Base-by-base conservation (phyloP, 1,139 yeast species). In the Meyerozyma guilliermondii region DNA sequence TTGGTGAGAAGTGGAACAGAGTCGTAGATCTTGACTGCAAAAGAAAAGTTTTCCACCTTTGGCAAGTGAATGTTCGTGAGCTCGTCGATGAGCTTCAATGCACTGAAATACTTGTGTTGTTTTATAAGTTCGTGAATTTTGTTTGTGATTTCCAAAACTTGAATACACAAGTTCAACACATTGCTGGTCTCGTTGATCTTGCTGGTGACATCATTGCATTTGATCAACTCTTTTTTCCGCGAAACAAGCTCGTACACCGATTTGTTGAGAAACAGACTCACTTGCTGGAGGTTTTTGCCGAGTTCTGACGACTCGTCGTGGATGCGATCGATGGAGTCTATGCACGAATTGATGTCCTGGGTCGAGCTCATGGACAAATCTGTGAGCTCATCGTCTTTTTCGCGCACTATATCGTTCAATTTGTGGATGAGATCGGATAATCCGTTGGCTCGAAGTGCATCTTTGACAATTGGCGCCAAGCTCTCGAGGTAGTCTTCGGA, bases 61-160 rank as follows among this genome's bases (percentile, higher is more conserved):
- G 82, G 81, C 41, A 86, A 66, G 51, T 86, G 89, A 36, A 85
- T 70, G 44, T 76, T 78, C 1, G 72, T 65, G 51, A 92, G 68
- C 54, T 84, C 94, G 47, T 88, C 92, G 44, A 89, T 68, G 50
- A 87, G 78, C 58, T 88, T 88, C 52, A 92, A 76, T 0, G 98
- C 97, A 47, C 86, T 86, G 62, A 88, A 92, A 54, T 87, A 87
- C 50, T 84, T 83, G 53, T 82, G 80, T 49, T 77, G 80, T 47
- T 80, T 78, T 49, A 89, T 84, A 57, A 89, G 68, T 40, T 87
- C 94, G 58, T 88, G 89, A 42, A 89, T 87, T 55, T 83, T 85
- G 60, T 89, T 91, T 22, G 96, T 86, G 53, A 85, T 76, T 56
- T 91, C 96, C 47, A 92, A 71, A 9, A 91, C 92, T 50, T 85